Conservation (phyloP, 2,329 filamentous ascomycete species). For the Chaetomiaceae sp. region DNA sequence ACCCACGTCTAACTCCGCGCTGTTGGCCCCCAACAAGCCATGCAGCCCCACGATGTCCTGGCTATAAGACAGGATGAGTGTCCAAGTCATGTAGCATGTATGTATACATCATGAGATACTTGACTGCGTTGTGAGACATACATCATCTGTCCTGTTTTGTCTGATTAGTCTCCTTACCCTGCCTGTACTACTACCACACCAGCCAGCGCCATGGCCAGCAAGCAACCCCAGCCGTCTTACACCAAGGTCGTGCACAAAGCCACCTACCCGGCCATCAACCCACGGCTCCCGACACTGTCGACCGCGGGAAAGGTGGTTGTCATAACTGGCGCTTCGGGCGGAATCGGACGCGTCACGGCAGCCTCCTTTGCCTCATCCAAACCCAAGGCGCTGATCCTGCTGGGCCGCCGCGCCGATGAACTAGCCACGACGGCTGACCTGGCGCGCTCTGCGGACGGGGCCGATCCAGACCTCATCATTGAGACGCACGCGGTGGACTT, state of each 20-base stretch:
- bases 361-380: constrained; percentile 16
- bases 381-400: constrained; percentile 13
- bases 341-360: constrained; percentile 17
- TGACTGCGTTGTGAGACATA: too few relatives aligned
- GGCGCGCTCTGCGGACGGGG: constrained; percentile 1
- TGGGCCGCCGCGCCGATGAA: constrained; percentile 14
- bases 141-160: too few relatives aligned
- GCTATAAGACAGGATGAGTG: too few relatives aligned
- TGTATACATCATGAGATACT: too few relatives aligned
- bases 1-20: too few relatives aligned
- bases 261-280: constrained; percentile 15
- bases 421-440: constrained; percentile 7
- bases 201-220: too few relatives aligned
- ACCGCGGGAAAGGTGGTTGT: constrained; percentile 14
- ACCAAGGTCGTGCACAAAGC: constrained; percentile 11
- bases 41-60: too few relatives aligned
- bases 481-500: constrained; percentile 13
- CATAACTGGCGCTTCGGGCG: constrained; percentile 17
- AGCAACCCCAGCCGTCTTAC: constrained; percentile 7
- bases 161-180: too few relatives aligned
- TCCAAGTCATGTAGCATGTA: too few relatives aligned
- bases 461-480: constrained; percentile 3
- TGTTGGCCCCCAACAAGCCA: too few relatives aligned
- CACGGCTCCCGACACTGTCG: constrained; percentile 12
- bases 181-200: too few relatives aligned